Evolutionary conservation across 2,329 filamentous ascomycete genomes (phyloP), one percentile per base, ranked within the genome.

Genomic region (Ophiostoma angusticollis): DNA sequence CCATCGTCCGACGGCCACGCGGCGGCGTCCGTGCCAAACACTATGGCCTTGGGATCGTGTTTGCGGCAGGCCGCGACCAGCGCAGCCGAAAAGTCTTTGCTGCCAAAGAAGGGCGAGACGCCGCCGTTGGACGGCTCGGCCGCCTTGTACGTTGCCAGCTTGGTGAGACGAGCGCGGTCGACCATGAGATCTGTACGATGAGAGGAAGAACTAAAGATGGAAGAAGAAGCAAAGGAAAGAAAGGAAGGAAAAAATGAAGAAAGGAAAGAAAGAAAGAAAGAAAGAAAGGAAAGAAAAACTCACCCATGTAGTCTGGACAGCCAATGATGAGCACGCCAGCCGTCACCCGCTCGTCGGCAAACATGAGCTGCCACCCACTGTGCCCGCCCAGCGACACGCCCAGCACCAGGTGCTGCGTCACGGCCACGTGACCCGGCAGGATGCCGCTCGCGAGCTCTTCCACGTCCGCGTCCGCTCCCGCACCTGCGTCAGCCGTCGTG

Each of bases 351-450:
- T 78, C 74, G 44, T 96, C 87, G 27, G 75, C 71, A 32, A 95
- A 72, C 42, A 94, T 60, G 21, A 77, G 70, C 54, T 93, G 81
- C 86, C 89, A 96, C 2, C 80, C 78, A 11, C 81, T 76, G 57
- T 96, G 91, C 0, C 84, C 91, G 6, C 91, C 91, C 1, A 96
- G 63, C 18, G 82, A 89, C 42, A 93, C 74, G 0, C 91, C 91
- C 28, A 93, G 65, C 9, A 80, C 81, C 9, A 93, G 58, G 56
- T 95, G 78, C 37, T 46, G 44, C 12, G 36, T 45, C 14, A 47
- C 24, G 18, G 35, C 22, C 14, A 38, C 31, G 35, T 35, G 33
- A 16, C 27, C 29, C 4, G 42, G 42, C 18, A 42, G 13, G 8
- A 34, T 23, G 24, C 37, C 39, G 27, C 30, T 35, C 13, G 33